Conservation (phyloP, 2,329 filamentous ascomycete species). For the Xylaria sp. region DNA sequence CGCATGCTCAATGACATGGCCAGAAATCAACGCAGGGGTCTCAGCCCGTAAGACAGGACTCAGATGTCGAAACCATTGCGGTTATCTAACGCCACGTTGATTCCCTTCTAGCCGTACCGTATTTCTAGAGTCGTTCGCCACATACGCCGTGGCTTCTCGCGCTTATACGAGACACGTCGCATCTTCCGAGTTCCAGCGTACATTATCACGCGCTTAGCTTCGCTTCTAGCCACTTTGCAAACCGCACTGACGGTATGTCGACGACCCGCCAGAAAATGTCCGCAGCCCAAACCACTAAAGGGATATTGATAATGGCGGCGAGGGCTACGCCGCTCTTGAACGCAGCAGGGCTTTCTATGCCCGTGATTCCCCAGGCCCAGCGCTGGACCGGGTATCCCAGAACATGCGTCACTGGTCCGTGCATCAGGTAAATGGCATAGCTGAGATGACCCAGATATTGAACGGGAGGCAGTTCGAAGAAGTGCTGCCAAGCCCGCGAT, state of each 20-base stretch:
- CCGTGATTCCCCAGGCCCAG: conserved; percentile 60
- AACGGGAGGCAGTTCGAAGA: conserved; percentile 62
- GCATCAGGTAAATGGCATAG: conserved; percentile 71
- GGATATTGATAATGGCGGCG: conserved; percentile 60
- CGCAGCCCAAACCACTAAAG: conserved; percentile 64
- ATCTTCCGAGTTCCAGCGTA: not conserved
- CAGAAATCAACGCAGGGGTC: not conserved
- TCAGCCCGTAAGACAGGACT: not conserved
- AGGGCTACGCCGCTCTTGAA: conserved; percentile 62
- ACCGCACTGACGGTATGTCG: conserved; percentile 66
- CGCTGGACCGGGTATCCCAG: conserved; percentile 64
- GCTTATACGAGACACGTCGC: not conserved
- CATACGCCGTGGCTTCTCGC: not conserved
- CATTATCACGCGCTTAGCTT: conserved; percentile 41
- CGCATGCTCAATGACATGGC: conserved; percentile 4
- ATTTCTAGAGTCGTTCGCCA: not conserved
- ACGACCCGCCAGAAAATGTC: conserved; percentile 68
- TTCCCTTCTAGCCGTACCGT: not conserved
- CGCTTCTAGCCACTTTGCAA: conserved; percentile 66
- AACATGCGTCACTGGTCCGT: conserved; percentile 66
- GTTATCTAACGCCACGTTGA: conserved; percentile 5
- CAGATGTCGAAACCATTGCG: not conserved
- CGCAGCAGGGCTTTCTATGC: conserved; percentile 54
- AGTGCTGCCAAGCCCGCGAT: conserved; percentile 58
- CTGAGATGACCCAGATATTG: conserved; percentile 71